phyloP scores from a whole-genome alignment of 305 asterid species.

The Fraxinus sp. region DNA sequence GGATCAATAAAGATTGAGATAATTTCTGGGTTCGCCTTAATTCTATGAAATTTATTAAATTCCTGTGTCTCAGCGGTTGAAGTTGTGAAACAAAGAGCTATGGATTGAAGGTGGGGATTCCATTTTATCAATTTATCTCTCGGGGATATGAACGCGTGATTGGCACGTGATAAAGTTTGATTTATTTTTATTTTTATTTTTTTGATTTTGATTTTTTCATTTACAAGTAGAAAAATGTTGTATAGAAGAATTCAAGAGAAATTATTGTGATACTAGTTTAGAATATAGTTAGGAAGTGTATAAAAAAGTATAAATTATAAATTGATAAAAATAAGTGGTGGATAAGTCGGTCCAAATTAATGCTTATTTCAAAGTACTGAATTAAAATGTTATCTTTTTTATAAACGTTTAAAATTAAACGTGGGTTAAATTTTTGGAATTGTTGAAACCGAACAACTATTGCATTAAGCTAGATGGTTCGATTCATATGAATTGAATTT shows the following conservation, averaged over 20 bases:
- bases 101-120: background rate
- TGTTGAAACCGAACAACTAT: background rate
- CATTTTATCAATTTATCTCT: conserved; percentile 24
- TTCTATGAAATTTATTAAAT: background rate
- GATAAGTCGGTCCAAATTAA: background rate
- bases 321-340: no score
- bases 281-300: background rate
- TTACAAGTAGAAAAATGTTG: background rate
- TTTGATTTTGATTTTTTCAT: no score
- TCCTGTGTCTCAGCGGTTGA: background rate
- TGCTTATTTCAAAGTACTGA: background rate
- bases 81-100: background rate
- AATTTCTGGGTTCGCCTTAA: conserved; percentile 2
- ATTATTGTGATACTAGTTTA: background rate
- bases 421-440: background rate
- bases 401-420: background rate
- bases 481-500: no score
- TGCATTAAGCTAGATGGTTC: background rate
- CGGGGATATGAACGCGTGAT: conserved; percentile 18
- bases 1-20: conserved; percentile 19
- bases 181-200: background rate
- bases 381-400: background rate
- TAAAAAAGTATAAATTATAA: background rate
- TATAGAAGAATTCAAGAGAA: background rate
- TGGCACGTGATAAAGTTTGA: conserved; percentile 21